Evolutionary conservation across 108 stramenopile genomes (phyloP).

Genomic region (Skeletonema potamos): DNA sequence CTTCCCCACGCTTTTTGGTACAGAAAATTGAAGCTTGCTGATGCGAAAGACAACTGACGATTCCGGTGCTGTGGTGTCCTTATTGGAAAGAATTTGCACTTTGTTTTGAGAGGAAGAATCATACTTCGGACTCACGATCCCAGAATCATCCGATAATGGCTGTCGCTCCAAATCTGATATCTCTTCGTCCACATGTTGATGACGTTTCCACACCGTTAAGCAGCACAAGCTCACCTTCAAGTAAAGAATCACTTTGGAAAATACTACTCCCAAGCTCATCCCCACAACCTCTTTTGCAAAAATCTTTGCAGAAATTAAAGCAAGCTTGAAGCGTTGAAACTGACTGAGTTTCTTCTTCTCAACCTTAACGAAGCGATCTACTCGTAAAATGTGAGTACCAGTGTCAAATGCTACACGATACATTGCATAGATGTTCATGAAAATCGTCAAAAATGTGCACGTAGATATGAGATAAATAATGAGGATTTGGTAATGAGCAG

Average conservation of each 20-base stretch:
- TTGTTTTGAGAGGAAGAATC: neutral
- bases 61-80: slow-evolving; percentile 22
- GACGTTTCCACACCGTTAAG: neutral
- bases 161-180: slow-evolving; percentile 11
- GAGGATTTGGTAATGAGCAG: slow-evolving; percentile 88
- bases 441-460: slow-evolving; percentile 37
- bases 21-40: slow-evolving; percentile 30
- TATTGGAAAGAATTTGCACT: neutral
- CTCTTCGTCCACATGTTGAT: neutral
- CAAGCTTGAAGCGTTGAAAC: slow-evolving; percentile 3
- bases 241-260: neutral
- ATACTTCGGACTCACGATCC: neutral
- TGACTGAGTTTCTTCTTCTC: slow-evolving; percentile 14
- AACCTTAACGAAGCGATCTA: slow-evolving; percentile 39
- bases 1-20: slow-evolving; percentile 15
- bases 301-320: neutral
- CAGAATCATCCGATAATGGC: slow-evolving; percentile 14
- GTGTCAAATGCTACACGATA: slow-evolving; percentile 63
- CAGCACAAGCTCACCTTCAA: slow-evolving; percentile 4
- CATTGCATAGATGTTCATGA: slow-evolving; percentile 45
- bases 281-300: neutral
- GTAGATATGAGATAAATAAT: slow-evolving; percentile 82
- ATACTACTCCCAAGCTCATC: neutral
- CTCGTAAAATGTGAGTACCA: slow-evolving; percentile 39
- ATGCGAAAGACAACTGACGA: slow-evolving; percentile 19